A percentile compares a stretch with the other conserved stretches of the same genome.
Evolutionary conservation across 176 grass and related monocot species (phyloP).

Genomic region (Zoysia japonica): DNA sequence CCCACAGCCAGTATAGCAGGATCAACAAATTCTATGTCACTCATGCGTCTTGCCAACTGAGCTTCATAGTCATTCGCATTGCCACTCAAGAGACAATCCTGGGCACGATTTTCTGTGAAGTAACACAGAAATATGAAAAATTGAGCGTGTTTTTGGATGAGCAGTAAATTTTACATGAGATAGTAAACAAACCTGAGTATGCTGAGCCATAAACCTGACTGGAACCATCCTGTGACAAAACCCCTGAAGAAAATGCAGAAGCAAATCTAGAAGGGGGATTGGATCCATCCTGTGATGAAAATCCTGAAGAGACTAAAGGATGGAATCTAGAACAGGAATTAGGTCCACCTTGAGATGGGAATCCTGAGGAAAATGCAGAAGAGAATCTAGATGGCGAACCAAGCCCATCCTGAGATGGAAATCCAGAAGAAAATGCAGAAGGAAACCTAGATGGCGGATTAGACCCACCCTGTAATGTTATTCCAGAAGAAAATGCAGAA

Average conservation of each 20-base stretch:
- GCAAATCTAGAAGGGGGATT: conserved; percentile 43
- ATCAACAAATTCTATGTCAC: conserved; percentile 87
- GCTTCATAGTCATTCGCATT: conserved; percentile 59
- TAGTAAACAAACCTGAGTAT: conserved; percentile 51
- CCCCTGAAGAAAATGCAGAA: conserved; percentile 40
- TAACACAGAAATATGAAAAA: conserved; percentile 29
- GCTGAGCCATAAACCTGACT: conserved; percentile 47
- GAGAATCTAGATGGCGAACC: conserved; percentile 35
- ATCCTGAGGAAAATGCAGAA: conserved; percentile 36
- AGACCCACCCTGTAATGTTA: conserved; percentile 27
- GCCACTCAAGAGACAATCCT: conserved; percentile 45
- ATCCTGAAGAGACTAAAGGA: conserved; percentile 39
- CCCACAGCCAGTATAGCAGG: conserved; percentile 93
- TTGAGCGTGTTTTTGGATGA: conserved; percentile 1
- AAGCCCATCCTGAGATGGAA: conserved; percentile 60
- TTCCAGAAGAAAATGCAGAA: conserved; percentile 49
- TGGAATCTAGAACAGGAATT: conserved; percentile 10
- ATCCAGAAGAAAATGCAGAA: conserved; percentile 46
- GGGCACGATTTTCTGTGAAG: conserved; percentile 51
- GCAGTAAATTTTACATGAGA: conserved; percentile 7
- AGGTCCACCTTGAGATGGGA: conserved; percentile 46
- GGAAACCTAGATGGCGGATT: conserved; percentile 28
- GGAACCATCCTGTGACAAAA: conserved; percentile 50
- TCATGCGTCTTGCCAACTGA: conserved; percentile 49
- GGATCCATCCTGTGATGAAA: conserved; percentile 58